These are phyloP conservation scores for Paramecium primaurelia DNA, from an alignment of 73 alveolate species.

Conservation along the genomic window DNA sequence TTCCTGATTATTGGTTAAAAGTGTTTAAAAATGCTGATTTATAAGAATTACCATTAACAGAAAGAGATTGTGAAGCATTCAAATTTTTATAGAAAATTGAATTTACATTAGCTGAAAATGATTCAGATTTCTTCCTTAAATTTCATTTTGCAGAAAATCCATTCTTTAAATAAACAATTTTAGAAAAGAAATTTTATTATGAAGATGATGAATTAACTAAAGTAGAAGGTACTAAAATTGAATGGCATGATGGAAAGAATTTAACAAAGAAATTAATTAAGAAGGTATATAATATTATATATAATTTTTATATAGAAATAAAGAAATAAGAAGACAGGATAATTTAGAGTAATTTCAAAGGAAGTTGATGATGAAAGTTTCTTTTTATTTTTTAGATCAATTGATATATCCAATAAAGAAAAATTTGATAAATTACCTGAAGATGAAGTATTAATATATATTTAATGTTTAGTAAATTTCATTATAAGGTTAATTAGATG, in stretches of 20 bases:
- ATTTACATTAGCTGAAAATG: not conserved
- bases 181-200: conserved; percentile 14
- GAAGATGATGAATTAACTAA: not conserved
- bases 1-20: conserved; percentile 38
- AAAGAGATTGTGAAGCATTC: not conserved
- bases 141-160: conserved; percentile 23
- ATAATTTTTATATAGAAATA: not conserved
- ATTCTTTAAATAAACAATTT: not conserved
- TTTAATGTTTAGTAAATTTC: not conserved
- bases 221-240: not conserved
- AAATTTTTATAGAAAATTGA: not conserved
- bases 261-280: conserved; percentile 13
- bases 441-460: conserved; percentile 1
- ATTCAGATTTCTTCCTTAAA: not conserved
- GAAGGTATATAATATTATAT: not conserved
- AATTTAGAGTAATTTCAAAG: conserved; percentile 56
- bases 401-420: not conserved
- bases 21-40: conserved; percentile 37
- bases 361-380: conserved; percentile 64
- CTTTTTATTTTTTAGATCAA: conserved; percentile 46
- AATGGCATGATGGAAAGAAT: conserved; percentile 47
- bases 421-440: conserved; percentile 42
- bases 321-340: conserved; percentile 63
- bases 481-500: not conserved
- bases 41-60: not conserved